A percentile compares a stretch with the other conserved stretches of the same genome.
phyloP scores from a whole-genome alignment of 1,284 basidiomycete genomes.

The Vanrija humicola region DNA sequence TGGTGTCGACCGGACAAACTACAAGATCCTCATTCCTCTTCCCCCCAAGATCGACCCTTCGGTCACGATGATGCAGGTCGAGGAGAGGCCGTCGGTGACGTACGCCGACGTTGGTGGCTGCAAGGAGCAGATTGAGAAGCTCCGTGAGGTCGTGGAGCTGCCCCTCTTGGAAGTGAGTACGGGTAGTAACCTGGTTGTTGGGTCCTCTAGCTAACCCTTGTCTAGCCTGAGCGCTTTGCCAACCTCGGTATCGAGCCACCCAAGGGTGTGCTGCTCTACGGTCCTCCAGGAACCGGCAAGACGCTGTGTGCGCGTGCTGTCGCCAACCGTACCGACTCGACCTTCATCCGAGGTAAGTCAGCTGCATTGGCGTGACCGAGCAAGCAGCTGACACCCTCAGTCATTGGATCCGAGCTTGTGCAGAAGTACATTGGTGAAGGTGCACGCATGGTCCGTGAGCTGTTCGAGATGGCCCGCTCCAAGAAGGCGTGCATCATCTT shows the following conservation, averaged over 20 bases:
- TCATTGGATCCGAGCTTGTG: slow-evolving; percentile 94
- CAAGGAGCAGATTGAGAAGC: slow-evolving; percentile 99
- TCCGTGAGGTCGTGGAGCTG: slow-evolving; percentile 96
- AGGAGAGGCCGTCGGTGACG: slow-evolving; percentile 98
- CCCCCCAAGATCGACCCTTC: slow-evolving; percentile 99
- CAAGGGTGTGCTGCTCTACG: slow-evolving; percentile 94
- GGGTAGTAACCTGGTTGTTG: no score
- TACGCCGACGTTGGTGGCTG: slow-evolving; percentile 98
- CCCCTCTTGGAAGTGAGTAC: slow-evolving; percentile 81
- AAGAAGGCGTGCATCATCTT: slow-evolving; percentile 99
- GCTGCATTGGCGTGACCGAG: no score
- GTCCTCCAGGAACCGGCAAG: slow-evolving; percentile 95
- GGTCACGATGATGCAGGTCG: slow-evolving; percentile 99
- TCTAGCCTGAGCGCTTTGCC: slow-evolving; percentile 91
- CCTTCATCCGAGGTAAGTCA: slow-evolving; percentile 77
- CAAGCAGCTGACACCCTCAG: slow-evolving; percentile 13
- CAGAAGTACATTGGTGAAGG: slow-evolving; percentile 99
- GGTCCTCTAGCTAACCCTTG: slow-evolving; percentile 8
- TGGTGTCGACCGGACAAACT: slow-evolving; percentile 69
- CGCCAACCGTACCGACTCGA: slow-evolving; percentile 97
- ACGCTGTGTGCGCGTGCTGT: slow-evolving; percentile 97
- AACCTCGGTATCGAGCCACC: slow-evolving; percentile 98
- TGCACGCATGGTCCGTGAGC: slow-evolving; percentile 95
- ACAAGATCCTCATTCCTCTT: slow-evolving; percentile 99
- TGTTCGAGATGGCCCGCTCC: slow-evolving; percentile 98